Evolutionary conservation across 129 eudicot species (phyloP).

Genomic region (Escallonia herrerae): DNA sequence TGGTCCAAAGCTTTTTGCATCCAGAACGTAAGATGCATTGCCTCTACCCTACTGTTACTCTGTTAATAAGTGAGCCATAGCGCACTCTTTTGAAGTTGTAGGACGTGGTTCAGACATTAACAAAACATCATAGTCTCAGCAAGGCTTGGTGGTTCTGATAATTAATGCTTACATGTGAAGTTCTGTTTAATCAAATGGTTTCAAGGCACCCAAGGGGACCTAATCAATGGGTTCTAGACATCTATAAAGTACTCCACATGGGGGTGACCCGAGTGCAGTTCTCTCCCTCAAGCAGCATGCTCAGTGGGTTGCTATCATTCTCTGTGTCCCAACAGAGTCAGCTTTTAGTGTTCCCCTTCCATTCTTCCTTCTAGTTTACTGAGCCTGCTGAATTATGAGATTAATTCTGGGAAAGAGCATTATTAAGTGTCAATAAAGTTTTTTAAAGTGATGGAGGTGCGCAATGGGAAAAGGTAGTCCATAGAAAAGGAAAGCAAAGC

Average conservation of each 20-base stretch:
- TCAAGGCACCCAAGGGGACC: not conserved
- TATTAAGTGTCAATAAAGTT: not conserved
- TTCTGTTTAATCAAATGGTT: constrained; percentile 1
- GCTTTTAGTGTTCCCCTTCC: not conserved
- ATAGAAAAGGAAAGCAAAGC: not conserved
- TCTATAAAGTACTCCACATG: constrained; percentile 12
- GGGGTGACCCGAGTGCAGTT: not conserved
- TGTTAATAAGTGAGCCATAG: not conserved
- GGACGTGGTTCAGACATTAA: constrained; percentile 1
- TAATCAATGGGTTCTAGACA: constrained; percentile 8
- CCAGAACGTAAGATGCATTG: not conserved
- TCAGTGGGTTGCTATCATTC: not conserved
- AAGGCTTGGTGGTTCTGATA: constrained; percentile 1
- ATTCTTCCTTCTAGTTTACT: not conserved
- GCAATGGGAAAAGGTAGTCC: not conserved
- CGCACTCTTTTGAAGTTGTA: not conserved
- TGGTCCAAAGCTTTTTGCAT: not conserved
- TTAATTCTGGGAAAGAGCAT: too few relatives aligned
- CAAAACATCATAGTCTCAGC: not conserved
- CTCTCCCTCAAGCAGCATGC: not conserved
- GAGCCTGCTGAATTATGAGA: not conserved
- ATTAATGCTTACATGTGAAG: constrained; percentile 21
- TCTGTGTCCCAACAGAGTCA: not conserved
- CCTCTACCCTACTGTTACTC: not conserved
- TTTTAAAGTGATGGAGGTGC: not conserved